Percentiles rank a stretch among this genome's conserved stretches.
These are phyloP conservation scores for Microsporum ferrugineum DNA, from an alignment of 2,329 filamentous ascomycete species.

Conservation along the genomic window DNA sequence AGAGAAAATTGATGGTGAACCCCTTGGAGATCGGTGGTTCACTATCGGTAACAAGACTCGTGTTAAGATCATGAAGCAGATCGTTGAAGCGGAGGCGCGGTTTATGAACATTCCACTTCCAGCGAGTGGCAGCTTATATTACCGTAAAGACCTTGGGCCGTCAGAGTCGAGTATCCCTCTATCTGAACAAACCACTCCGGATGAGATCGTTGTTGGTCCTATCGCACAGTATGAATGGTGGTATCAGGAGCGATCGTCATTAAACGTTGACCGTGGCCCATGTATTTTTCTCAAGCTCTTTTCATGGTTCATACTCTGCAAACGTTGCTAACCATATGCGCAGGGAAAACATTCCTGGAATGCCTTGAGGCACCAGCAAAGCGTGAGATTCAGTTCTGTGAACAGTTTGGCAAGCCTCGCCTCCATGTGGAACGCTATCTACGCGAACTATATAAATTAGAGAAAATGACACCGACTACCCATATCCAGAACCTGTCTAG, in stretches of 20 bases:
- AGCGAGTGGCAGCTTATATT: conserved; percentile 18
- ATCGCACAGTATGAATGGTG: conserved; percentile 21
- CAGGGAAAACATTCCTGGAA: conserved; percentile 8
- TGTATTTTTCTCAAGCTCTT: conserved; percentile 14
- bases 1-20: conserved; percentile 16
- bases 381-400: conserved; percentile 15
- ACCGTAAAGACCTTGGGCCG: conserved; percentile 13
- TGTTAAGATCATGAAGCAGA: conserved; percentile 1
- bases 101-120: conserved; percentile 15
- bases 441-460: background rate
- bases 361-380: conserved; percentile 15
- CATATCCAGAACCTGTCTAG: conserved; percentile 18
- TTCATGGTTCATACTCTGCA: background rate
- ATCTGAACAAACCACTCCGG: background rate
- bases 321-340: background rate
- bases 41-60: conserved; percentile 11
- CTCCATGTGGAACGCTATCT: conserved; percentile 4
- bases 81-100: conserved; percentile 17
- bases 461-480: conserved; percentile 9
- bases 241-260: conserved; percentile 15
- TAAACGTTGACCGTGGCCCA: conserved; percentile 17
- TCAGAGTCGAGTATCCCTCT: background rate
- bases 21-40: conserved; percentile 16
- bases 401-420: conserved; percentile 17
- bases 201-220: conserved; percentile 12